These are phyloP conservation scores for Medicago lupulina DNA, from an alignment of 306 rosid species.

Conservation along the genomic window DNA sequence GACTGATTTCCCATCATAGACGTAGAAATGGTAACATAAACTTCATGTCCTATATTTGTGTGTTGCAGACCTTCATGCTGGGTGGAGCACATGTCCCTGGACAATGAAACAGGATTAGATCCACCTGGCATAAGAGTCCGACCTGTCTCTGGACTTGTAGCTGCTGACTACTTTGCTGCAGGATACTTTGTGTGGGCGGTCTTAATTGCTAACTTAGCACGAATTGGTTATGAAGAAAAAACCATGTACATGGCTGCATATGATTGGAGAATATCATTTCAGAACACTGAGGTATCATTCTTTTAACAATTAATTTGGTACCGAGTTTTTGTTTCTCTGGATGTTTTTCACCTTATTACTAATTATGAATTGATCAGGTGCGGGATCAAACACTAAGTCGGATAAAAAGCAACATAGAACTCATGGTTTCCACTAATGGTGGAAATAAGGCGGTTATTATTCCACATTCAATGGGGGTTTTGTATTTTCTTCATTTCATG, in stretches of 20 bases:
- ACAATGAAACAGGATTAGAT: conserved; percentile 86
- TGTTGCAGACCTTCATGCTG: conserved; percentile 83
- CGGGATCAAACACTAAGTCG: conserved; percentile 82
- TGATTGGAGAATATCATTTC: conserved; percentile 91
- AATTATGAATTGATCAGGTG: conserved; percentile 57
- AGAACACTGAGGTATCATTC: conserved; percentile 82
- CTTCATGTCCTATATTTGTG: conserved; percentile 17
- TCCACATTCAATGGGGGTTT: conserved; percentile 91
- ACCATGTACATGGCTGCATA: conserved; percentile 90
- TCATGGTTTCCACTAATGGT: conserved; percentile 76
- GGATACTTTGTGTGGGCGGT: conserved; percentile 95
- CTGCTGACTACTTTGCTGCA: conserved; percentile 89
- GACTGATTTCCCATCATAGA: not conserved
- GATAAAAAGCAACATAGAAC: conserved; percentile 86
- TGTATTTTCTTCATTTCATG: conserved; percentile 88
- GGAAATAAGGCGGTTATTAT: conserved; percentile 84
- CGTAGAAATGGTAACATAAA: not conserved
- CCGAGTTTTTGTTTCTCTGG: conserved; percentile 1
- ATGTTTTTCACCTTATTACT: not conserved
- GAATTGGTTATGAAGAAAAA: conserved; percentile 85
- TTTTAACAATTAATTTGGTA: not conserved
- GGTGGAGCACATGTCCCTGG: conserved; percentile 86
- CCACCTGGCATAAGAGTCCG: conserved; percentile 81
- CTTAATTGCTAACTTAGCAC: conserved; percentile 85
- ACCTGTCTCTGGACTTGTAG: conserved; percentile 86